Base-by-base conservation (phyloP, 768 basidiomycete genomes). In the Hirschioporus abietinus region DNA sequence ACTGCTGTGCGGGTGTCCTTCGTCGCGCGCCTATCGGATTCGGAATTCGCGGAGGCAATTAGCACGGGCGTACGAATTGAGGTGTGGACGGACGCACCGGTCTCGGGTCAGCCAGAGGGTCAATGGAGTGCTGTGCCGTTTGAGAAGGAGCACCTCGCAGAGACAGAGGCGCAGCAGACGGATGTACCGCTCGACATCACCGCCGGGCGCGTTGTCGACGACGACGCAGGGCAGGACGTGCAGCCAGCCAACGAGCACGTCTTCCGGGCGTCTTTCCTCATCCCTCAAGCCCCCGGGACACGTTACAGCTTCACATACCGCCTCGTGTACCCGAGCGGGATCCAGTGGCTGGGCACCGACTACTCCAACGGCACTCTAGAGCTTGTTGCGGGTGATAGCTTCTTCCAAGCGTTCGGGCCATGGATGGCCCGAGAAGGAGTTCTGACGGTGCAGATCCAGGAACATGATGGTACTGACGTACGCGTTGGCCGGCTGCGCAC, bases 281-380 rank as follows among this genome's bases (percentile, higher is more conserved):
- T 52, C 42, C 67, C 25, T 10, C 34, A 60, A 27, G 71, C 66
- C 27, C 26, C 63, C 18, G 60, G 63, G 58, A 42, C 63, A 27
- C 58, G 64, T 24, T 72, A 72, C 67, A 23, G n/a, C 20, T 65
- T 69, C 65, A 86, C 85, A 0, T 87, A 85, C 71, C 80, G 85
- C 52, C 64, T 87, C 23, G 65, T 79, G 1, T 80, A 83, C 72
- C 72, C 82, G 18, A 73, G 73, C 20, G 83, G 83, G 63, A 74
- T 80, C 58, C 73, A 72, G 64, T 86, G 85, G 84, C 75, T 84
- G 25, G 84, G 84, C 8, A 67, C 74, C 18, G 81, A 75, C 67
- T 78, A 79, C 17, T 76, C 75, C 10, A 80, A 86, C 71, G 84
- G 84, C 15, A 71, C 66, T 20, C 66, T 83, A 25, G 67, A 80